Evolutionary conservation across 495 filamentous ascomycete genomes (phyloP), one percentile per base, ranked within the genome.

Genomic region (Glonium stellatum): DNA sequence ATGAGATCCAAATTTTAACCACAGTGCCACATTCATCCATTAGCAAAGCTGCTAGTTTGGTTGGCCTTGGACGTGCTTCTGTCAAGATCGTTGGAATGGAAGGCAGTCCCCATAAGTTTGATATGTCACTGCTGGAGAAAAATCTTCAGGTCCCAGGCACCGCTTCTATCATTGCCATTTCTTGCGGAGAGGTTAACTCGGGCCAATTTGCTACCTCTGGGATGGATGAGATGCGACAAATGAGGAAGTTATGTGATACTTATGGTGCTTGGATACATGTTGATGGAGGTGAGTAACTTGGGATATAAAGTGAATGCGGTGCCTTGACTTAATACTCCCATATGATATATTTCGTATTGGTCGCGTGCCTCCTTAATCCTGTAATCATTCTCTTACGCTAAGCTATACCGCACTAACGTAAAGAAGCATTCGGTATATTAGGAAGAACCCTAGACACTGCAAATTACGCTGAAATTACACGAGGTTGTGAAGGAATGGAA

Each of bases 181-280:
- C 89, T 23, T 85, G 84, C 23, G 90, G 88, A 8, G 92, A 97
- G 75, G 89, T 97, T 39, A 97, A 97, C 65, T 95, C 90, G 4
- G 92, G 92, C 1, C 75, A 80, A 6, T 97, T 93, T 72, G 88
- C 88, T 1, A 88, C 84, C 18, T 71, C 72, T 23, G 78, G 79
- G 10, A 31, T 76, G 11, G 72, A 74, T 15, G 82, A 90, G 12
- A 81, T 96, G 78, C 72, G 70, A 46, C 70, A 76, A 48, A 71
- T 96, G 41, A 78, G 91, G 61, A 70, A 71, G 1, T 66, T 96
- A 23, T 91, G 87, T 46, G 86, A 92, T 67, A 74, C 78, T 57
- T 84, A 92, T 68, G 81, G 80, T 8, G 85, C 87, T 1, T 97
- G 92, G 92, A 73, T 97, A 21, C 92, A 97, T 72, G 87, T 90